Conservation (phyloP, 2,329 filamentous ascomycete genomes). For the Helotiales sp. region DNA sequence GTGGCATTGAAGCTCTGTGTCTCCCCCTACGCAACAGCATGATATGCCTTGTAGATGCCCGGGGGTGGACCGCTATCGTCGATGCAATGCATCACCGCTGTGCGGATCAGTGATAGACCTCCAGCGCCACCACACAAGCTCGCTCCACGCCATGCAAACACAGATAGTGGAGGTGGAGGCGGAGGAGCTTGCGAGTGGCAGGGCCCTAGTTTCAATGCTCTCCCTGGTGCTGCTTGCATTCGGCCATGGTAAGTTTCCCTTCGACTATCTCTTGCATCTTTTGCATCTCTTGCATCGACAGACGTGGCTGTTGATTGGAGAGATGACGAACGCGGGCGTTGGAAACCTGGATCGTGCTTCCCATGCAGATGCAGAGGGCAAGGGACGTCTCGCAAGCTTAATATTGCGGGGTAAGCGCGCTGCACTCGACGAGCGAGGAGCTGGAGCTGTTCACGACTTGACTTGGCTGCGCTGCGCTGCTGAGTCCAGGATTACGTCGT, state of each 20-base stretch:
- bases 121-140: neutral
- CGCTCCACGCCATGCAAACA: neutral
- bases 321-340: neutral
- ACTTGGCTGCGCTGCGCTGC: slow-evolving; percentile 7
- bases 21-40: neutral
- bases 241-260: slow-evolving; percentile 4
- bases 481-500: neutral
- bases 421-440: no score
- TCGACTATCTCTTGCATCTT: slow-evolving; percentile 12
- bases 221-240: slow-evolving; percentile 2
- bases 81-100: slow-evolving; percentile 1
- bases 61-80: neutral
- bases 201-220: neutral
- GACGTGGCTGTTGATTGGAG: slow-evolving; percentile 11
- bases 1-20: neutral
- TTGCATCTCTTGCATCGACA: slow-evolving; percentile 11
- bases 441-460: no score
- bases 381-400: neutral
- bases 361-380: slow-evolving; percentile 6
- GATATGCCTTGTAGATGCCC: neutral
- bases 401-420: slow-evolving; percentile 17
- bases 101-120: neutral
- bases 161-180: neutral
- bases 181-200: neutral
- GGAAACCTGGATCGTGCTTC: slow-evolving; percentile 9